Percentiles rank a stretch among this genome's conserved stretches.
phyloP scores from a whole-genome alignment of 768 basidiomycete species.

The Russula dissimulans region DNA sequence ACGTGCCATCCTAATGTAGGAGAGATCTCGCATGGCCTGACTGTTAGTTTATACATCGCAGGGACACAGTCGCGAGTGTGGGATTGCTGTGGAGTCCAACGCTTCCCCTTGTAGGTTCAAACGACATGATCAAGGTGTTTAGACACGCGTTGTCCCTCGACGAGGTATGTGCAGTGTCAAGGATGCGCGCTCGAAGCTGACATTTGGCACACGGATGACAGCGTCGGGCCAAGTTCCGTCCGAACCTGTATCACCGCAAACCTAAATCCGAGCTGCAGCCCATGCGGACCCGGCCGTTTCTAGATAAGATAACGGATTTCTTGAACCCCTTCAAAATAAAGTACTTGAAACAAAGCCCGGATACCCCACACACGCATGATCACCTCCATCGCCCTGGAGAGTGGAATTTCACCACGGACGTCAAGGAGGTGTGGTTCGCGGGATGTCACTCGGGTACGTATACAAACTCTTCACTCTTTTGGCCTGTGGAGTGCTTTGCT shows the following conservation, averaged over 20 bases:
- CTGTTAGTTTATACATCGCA: constrained; percentile 15
- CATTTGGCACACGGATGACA: constrained; percentile 21
- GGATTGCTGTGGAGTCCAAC: constrained; percentile 48
- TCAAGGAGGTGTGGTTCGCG: no score
- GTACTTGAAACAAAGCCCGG: neutral
- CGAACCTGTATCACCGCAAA: constrained; percentile 53
- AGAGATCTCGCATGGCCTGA: neutral
- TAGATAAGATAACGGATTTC: neutral
- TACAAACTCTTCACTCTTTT: neutral
- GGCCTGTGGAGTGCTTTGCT: no score
- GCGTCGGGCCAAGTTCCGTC: constrained; percentile 56
- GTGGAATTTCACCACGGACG: no score
- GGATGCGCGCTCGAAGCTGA: neutral
- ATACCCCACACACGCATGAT: neutral
- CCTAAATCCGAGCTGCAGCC: no score
- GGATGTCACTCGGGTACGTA: constrained; percentile 2
- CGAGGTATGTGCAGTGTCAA: constrained; percentile 35
- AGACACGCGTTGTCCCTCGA: constrained; percentile 72
- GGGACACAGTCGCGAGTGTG: constrained; percentile 79
- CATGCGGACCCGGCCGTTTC: constrained; percentile 21
- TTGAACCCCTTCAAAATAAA: neutral
- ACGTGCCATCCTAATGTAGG: constrained; percentile 11
- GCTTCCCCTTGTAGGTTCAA: constrained; percentile 60
- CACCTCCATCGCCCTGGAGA: no score
- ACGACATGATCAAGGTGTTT: constrained; percentile 57